Evolutionary conservation across 495 filamentous ascomycete genomes (phyloP).

Genomic region (Neurospora hispaniola): DNA sequence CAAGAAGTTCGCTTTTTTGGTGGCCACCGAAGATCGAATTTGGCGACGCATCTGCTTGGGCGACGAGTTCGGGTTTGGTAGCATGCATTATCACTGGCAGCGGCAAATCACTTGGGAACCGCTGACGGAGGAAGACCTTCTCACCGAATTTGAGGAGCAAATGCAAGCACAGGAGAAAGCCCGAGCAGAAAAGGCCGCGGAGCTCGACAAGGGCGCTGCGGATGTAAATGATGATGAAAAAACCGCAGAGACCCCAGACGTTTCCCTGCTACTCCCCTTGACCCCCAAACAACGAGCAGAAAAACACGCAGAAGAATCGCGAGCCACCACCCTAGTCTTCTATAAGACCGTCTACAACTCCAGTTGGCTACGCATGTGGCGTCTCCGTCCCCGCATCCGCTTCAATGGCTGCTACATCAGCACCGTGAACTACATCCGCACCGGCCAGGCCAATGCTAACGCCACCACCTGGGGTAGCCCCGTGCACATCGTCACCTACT

Average conservation of each 20-base stretch:
- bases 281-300: conserved; percentile 17
- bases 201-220: conserved; percentile 2
- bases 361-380: conserved; percentile 62
- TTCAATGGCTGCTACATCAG: conserved; percentile 94
- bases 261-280: conserved; percentile 5
- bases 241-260: conserved; percentile 5
- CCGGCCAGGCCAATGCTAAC: conserved; percentile 51
- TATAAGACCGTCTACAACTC: conserved; percentile 31
- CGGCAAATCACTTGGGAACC: conserved; percentile 53
- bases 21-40: conserved; percentile 74
- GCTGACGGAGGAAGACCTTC: conserved; percentile 30
- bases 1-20: conserved; percentile 75
- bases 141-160: conserved; percentile 11
- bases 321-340: conserved; percentile 27
- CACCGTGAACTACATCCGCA: conserved; percentile 87
- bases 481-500: conserved; percentile 95
- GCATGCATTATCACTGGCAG: conserved; percentile 76
- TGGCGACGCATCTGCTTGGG: conserved; percentile 72
- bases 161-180: background rate
- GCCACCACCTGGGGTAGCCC: conserved; percentile 64
- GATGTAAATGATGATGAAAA: background rate
- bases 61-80: conserved; percentile 61
- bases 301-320: conserved; percentile 19
- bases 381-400: conserved; percentile 70
- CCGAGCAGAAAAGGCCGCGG: conserved; percentile 1